phyloP scores from a whole-genome alignment of 768 basidiomycete genomes.

The Russula olivacea region DNA sequence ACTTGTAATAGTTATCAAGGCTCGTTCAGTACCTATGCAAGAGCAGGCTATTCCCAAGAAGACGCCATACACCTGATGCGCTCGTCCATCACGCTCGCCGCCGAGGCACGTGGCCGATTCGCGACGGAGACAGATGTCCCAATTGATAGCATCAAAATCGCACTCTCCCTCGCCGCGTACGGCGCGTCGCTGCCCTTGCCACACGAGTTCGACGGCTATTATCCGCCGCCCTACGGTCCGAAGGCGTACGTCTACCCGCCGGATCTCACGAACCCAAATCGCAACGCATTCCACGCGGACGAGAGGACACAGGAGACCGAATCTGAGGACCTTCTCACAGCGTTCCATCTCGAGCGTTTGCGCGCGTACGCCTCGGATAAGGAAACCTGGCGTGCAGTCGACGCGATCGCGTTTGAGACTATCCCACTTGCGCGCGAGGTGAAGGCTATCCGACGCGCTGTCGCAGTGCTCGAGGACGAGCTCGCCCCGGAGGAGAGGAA shows the following conservation, averaged over 20 bases:
- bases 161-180: constrained; percentile 68
- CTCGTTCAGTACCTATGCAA: constrained; percentile 47
- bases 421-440: constrained; percentile 64
- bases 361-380: constrained; percentile 44
- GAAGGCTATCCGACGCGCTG: constrained; percentile 55
- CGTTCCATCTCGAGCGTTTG: constrained; percentile 62
- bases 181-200: constrained; percentile 60
- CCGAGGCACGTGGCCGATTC: constrained; percentile 40
- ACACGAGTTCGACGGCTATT: constrained; percentile 69
- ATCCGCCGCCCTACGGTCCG: constrained; percentile 73
- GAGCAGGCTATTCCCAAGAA: constrained; percentile 42
- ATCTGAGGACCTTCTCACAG: constrained; percentile 47
- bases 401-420: constrained; percentile 73
- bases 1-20: constrained; percentile 54
- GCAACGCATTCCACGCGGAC: constrained; percentile 38
- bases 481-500: constrained; percentile 36
- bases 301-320: constrained; percentile 30
- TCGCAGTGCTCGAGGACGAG: constrained; percentile 36
- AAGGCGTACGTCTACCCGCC: constrained; percentile 28
- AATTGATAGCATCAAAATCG: constrained; percentile 40
- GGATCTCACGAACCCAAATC: constrained; percentile 30
- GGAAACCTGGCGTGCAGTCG: constrained; percentile 49
- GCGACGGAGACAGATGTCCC: constrained; percentile 23
- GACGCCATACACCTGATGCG: constrained; percentile 47
- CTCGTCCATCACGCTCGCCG: constrained; percentile 48